These are phyloP conservation scores for Globisporangium orthogonon DNA, from an alignment of 352 stramenopile species.

Conservation along the genomic window DNA sequence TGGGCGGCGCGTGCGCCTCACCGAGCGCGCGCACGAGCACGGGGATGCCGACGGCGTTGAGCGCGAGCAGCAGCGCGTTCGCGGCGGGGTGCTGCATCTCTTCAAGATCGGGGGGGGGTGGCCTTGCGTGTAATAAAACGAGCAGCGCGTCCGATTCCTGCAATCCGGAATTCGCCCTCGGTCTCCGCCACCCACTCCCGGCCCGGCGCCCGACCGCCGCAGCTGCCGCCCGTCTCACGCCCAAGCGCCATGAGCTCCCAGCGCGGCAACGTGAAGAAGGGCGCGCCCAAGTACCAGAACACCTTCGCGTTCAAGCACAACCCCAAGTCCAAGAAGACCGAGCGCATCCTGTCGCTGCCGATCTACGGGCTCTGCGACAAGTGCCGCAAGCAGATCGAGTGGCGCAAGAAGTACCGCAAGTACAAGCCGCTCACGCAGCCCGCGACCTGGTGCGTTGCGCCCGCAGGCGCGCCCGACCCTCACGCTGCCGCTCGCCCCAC, in stretches of 20 bases:
- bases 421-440: conserved; percentile 96
- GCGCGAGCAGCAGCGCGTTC: conserved; percentile 38
- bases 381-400: conserved; percentile 96
- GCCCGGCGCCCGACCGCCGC: too few species aligned
- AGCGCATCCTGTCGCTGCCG: conserved; percentile 87
- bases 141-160: too few species aligned
- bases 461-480: background rate
- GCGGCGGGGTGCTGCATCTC: conserved; percentile 2
- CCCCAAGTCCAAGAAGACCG: conserved; percentile 97
- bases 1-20: conserved; percentile 32
- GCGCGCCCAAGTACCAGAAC: conserved; percentile 95
- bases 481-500: too few species aligned
- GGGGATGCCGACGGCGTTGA: conserved; percentile 41
- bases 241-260: conserved; percentile 67
- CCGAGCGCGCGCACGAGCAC: conserved; percentile 44
- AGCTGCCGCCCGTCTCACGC: too few species aligned
- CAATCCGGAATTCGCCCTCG: too few species aligned
- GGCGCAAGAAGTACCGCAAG: conserved; percentile 99
- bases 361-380: conserved; percentile 92
- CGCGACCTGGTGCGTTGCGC: conserved; percentile 70
- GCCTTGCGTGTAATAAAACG: too few species aligned
- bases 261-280: conserved; percentile 81
- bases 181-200: too few species aligned
- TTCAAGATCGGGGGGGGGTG: too few species aligned
- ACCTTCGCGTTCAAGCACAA: conserved; percentile 98